A percentile compares a stretch with the other conserved stretches of the same genome.
Evolutionary conservation across 192 early-diverging fungal species (phyloP).

Genomic region (Entomortierella lignicola): DNA sequence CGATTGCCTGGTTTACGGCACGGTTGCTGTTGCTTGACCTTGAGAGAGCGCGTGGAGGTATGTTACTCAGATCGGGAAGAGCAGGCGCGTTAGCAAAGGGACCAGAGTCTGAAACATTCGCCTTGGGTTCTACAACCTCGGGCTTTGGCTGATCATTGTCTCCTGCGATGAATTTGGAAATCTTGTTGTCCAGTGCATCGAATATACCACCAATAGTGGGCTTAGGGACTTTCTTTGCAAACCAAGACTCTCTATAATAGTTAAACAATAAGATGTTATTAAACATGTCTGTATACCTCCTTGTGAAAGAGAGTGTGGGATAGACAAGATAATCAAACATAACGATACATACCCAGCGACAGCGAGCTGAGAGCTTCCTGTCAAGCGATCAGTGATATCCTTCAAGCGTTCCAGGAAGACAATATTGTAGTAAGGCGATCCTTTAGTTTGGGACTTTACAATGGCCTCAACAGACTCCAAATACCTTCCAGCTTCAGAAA

Average conservation of each 20-base stretch:
- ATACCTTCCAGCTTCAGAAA: slow-evolving; percentile 80
- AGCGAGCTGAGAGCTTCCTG: slow-evolving; percentile 52
- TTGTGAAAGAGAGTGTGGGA: background rate
- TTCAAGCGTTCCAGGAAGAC: slow-evolving; percentile 77
- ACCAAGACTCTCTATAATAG: slow-evolving; percentile 27
- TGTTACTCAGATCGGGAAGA: slow-evolving; percentile 35
- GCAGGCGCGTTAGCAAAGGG: slow-evolving; percentile 49
- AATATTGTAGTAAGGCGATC: slow-evolving; percentile 84
- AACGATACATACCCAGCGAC: slow-evolving; percentile 27
- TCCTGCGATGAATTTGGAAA: slow-evolving; percentile 71
- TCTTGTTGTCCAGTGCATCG: slow-evolving; percentile 67
- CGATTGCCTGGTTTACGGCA: background rate
- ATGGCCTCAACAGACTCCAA: slow-evolving; percentile 80
- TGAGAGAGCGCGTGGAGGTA: slow-evolving; percentile 29
- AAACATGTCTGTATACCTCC: background rate
- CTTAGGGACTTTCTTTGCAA: slow-evolving; percentile 64
- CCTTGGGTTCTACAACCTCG: slow-evolving; percentile 43
- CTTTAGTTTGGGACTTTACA: slow-evolving; percentile 76
- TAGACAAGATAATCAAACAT: background rate
- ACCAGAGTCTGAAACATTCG: slow-evolving; percentile 19
- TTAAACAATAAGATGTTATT: background rate
- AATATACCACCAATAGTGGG: slow-evolving; percentile 66
- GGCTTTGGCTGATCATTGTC: slow-evolving; percentile 57
- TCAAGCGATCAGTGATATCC: slow-evolving; percentile 75
- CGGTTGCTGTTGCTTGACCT: slow-evolving; percentile 25